Percentiles rank a stretch among this genome's conserved stretches.
Conservation (phyloP, 495 filamentous ascomycete genomes). For the Aspergillus conjunctus region DNA sequence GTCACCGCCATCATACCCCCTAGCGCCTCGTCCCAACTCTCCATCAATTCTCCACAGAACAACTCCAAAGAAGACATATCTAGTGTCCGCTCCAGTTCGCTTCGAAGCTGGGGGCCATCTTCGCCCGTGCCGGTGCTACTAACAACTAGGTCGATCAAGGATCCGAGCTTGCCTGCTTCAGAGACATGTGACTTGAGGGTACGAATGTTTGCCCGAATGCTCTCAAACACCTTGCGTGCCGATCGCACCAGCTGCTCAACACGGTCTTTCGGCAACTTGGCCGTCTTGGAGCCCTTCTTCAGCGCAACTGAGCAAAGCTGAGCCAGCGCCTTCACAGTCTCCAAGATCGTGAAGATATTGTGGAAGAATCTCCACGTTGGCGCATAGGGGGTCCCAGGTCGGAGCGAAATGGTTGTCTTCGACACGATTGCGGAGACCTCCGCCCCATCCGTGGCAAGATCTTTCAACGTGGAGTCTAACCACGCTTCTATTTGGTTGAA, state of each 20-base stretch:
- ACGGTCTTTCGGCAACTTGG: conserved; percentile 40
- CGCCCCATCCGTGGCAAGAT: conserved; percentile 27
- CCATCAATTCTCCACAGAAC: conserved; percentile 47
- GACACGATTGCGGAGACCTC: conserved; percentile 30
- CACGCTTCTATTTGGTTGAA: conserved; percentile 41
- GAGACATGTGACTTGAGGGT: conserved; percentile 41
- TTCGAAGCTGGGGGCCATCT: conserved; percentile 35
- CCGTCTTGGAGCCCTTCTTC: conserved; percentile 37
- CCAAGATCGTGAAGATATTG: conserved; percentile 36
- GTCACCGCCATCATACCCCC: conserved; percentile 40
- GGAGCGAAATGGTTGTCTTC: conserved; percentile 31
- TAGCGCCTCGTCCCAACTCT: conserved; percentile 52
- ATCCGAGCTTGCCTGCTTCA: conserved; percentile 40
- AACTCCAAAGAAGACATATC: conserved; percentile 43
- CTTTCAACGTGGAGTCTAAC: conserved; percentile 32
- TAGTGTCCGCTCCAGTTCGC: conserved; percentile 36
- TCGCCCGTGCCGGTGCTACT: conserved; percentile 28
- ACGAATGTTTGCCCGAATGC: conserved; percentile 37
- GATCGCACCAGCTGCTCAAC: conserved; percentile 31
- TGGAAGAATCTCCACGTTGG: conserved; percentile 50
- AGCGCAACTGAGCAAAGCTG: conserved; percentile 33
- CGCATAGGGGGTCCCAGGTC: conserved; percentile 30
- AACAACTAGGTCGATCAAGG: conserved; percentile 40
- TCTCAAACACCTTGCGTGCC: conserved; percentile 38
- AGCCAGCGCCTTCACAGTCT: conserved; percentile 44